A percentile compares a stretch with the other conserved stretches of the same genome.
These are phyloP conservation scores for Lichenothelia convexa DNA, from an alignment of 495 filamentous ascomycete genomes.

Conservation along the genomic window DNA sequence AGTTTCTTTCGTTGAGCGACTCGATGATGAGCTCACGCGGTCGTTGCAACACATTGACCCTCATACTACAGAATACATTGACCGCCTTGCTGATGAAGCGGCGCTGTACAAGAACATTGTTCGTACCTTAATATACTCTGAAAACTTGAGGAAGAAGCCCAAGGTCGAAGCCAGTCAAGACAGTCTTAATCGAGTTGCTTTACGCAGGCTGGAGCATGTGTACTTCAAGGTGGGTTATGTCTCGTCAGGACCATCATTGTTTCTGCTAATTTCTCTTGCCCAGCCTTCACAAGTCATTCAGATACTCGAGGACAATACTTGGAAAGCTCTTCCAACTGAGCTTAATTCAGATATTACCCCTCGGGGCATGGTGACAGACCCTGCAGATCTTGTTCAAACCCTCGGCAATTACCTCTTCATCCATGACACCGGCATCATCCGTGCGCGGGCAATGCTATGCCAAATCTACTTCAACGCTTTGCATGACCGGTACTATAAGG, in stretches of 20 bases:
- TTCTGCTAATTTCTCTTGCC: not conserved
- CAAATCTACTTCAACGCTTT: conserved; percentile 96
- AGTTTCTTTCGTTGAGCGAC: conserved; percentile 82
- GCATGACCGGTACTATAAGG: conserved; percentile 92
- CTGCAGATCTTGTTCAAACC: conserved; percentile 57
- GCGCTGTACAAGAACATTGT: conserved; percentile 85
- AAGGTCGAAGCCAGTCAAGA: conserved; percentile 64
- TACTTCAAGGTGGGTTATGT: conserved; percentile 70
- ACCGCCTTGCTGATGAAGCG: conserved; percentile 77
- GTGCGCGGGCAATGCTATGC: conserved; percentile 91
- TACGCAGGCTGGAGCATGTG: conserved; percentile 85
- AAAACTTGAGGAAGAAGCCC: conserved; percentile 50
- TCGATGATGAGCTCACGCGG: conserved; percentile 94
- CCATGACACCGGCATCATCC: conserved; percentile 85
- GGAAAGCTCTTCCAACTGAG: conserved; percentile 57
- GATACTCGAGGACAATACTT: conserved; percentile 79
- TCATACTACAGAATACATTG: conserved; percentile 97
- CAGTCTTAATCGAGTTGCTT: conserved; percentile 72
- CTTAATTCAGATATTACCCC: conserved; percentile 70
- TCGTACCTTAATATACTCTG: conserved; percentile 69
- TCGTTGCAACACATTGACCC: conserved; percentile 94
- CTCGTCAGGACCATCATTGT: not conserved
- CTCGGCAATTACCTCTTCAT: conserved; percentile 90
- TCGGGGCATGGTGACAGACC: conserved; percentile 41
- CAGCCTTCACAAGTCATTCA: conserved; percentile 79